Conservation (phyloP, 1,139 yeast genomes). For the Nakaseomyces bracarensis region DNA sequence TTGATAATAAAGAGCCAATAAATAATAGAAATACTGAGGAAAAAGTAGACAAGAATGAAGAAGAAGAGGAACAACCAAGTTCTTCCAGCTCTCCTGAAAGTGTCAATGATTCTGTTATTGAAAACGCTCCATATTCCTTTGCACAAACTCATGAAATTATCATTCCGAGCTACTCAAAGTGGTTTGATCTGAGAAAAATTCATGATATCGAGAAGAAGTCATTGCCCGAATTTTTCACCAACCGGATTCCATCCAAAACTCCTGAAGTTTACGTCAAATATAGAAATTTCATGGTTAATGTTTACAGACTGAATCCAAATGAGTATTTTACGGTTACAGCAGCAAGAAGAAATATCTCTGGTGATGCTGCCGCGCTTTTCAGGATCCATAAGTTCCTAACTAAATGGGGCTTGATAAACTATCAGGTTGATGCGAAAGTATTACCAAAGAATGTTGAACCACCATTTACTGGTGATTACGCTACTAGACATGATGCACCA, state of each 20-base stretch:
- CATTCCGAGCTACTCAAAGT: slow-evolving; percentile 86
- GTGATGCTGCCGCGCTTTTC: slow-evolving; percentile 91
- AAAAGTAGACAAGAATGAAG: neutral
- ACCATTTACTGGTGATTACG: slow-evolving; percentile 63
- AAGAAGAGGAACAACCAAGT: neutral
- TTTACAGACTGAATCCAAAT: slow-evolving; percentile 85
- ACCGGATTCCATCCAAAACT: slow-evolving; percentile 71
- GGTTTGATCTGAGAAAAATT: slow-evolving; percentile 75
- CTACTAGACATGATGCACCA: slow-evolving; percentile 78
- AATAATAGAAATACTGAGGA: neutral
- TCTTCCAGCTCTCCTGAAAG: neutral
- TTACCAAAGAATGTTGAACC: slow-evolving; percentile 64
- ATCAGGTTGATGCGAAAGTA: slow-evolving; percentile 66
- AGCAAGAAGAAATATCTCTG: slow-evolving; percentile 86
- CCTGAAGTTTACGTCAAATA: slow-evolving; percentile 81
- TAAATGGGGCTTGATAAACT: slow-evolving; percentile 95
- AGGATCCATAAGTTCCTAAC: slow-evolving; percentile 82
- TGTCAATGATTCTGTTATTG: neutral
- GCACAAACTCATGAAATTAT: slow-evolving; percentile 77
- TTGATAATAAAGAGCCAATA: neutral
- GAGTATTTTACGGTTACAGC: slow-evolving; percentile 92
- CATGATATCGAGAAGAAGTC: slow-evolving; percentile 62
- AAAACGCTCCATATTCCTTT: neutral
- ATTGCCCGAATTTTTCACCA: slow-evolving; percentile 82
- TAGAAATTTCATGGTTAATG: slow-evolving; percentile 88